Evolutionary conservation across 164 flowering plant species (phyloP).

Genomic region (Kalanchoe fedtschenkoi): DNA sequence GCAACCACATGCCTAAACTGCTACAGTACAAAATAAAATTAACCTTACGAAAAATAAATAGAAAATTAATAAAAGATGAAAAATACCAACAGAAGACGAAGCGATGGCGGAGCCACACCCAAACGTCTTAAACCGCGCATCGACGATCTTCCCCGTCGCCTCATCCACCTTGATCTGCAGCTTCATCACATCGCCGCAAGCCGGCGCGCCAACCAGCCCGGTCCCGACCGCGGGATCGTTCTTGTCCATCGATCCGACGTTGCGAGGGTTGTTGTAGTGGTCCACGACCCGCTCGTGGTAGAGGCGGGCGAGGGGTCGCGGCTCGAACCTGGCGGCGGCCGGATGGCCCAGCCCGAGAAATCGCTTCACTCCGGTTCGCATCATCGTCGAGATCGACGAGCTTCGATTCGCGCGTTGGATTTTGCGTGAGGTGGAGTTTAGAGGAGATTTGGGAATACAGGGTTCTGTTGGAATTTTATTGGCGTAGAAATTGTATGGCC

Average conservation of each 20-base stretch:
- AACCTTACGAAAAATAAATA: neutral
- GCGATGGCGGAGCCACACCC: conserved; percentile 60
- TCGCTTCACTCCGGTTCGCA: conserved; percentile 19
- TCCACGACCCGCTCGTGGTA: conserved; percentile 96
- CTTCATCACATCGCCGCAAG: conserved; percentile 99
- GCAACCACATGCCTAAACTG: neutral
- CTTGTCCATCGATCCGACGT: conserved; percentile 95
- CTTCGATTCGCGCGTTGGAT: neutral
- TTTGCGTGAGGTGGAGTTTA: too few relatives aligned
- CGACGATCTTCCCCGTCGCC: conserved; percentile 60
- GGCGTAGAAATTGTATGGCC: neutral
- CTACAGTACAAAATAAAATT: neutral
- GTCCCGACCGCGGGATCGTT: conserved; percentile 86
- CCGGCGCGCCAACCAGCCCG: conserved; percentile 97
- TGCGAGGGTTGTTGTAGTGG: conserved; percentile 90
- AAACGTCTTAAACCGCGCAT: conserved; percentile 90
- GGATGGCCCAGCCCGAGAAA: conserved; percentile 18
- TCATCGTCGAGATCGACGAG: conserved; percentile 13
- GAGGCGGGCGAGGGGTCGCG: conserved; percentile 26
- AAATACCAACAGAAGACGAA: conserved; percentile 12
- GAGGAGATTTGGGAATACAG: neutral
- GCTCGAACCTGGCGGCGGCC: neutral
- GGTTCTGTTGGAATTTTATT: neutral
- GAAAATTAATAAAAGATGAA: neutral
- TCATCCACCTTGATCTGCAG: conserved; percentile 88